Evolutionary conservation across 768 basidiomycete genomes (phyloP), one percentile per base, ranked within the genome.

Genomic region (Boletus barrowsii): DNA sequence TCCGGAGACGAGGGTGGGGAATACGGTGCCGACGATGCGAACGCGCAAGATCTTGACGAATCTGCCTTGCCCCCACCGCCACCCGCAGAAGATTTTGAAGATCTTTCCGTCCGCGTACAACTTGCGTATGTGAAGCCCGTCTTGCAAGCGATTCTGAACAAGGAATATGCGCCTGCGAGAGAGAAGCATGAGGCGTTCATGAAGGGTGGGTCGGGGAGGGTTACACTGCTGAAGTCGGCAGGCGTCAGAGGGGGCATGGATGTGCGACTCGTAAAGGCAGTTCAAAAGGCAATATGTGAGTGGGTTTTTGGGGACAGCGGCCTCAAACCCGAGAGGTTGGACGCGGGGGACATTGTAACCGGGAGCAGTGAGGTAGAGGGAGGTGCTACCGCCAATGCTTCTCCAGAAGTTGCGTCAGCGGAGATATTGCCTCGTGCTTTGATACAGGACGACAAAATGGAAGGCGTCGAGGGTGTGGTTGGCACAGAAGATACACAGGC

Each of bases 51-150:
- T 41, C 40, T 46, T 3, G 26, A 54, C 36, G 63, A 57, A 3
- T 57, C 58, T 13, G 67, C 71, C n/a, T 61, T 64, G 17, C 66
- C 62, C 13, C 64, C 67, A 4, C 66, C 76, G 33, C 77, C 81
- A 26, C 71, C 76, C 14, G 80, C 83, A 2, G 61, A 64, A 0
- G 68, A 69, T n/a, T 88, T 88, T 58, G 64, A 58, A 39, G 67
- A 74, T 20, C 75, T 88, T 30, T 51, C 75, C 7, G 75, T 88
- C 8, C 73, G 73, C 18, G 69, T 79, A 37, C 87, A 91, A 58
- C 81, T 92, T 51, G 77, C 72, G 11, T 88, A 88, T 61, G 75
- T 80, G 26, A 88, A 85, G 56, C 82, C 82, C 2, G 74, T 90
- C 14, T 70, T 92, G 41, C 68, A 62, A 24, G 84, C 83, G 2